Percentiles rank a stretch among this genome's conserved stretches.
These are phyloP conservation scores for Flaveria bidentis DNA, from an alignment of 129 eudicot species.

Conservation along the genomic window DNA sequence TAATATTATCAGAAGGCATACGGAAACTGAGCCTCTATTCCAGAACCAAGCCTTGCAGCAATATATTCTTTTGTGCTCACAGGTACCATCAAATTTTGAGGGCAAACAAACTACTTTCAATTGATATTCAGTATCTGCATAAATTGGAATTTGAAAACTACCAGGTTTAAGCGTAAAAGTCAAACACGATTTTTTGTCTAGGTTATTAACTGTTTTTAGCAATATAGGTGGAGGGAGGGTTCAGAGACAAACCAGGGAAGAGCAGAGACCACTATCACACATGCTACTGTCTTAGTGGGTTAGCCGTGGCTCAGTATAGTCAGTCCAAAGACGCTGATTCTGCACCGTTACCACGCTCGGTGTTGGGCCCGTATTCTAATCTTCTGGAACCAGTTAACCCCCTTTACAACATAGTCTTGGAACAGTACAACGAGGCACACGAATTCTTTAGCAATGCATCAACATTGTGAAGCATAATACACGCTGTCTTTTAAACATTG, in stretches of 20 bases:
- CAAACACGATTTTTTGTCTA: slow-evolving; percentile 17
- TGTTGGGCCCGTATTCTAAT: slow-evolving; percentile 81
- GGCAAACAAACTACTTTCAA: slow-evolving; percentile 2
- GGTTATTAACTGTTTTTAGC: background rate
- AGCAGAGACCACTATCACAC: slow-evolving; percentile 80
- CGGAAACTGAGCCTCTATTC: slow-evolving; percentile 53
- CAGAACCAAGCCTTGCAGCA: slow-evolving; percentile 78
- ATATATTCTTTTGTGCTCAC: slow-evolving; percentile 83
- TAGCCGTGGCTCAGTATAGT: slow-evolving; percentile 68
- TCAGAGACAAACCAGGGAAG: slow-evolving; percentile 98
- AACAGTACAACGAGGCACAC: slow-evolving; percentile 61
- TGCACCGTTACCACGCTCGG: slow-evolving; percentile 55
- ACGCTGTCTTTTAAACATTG: background rate
- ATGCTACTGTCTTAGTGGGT: slow-evolving; percentile 90
- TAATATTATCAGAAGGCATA: slow-evolving; percentile 31
- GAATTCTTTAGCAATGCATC: slow-evolving; percentile 53
- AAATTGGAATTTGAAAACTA: background rate
- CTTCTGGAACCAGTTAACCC: slow-evolving; percentile 81
- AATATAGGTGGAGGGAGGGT: slow-evolving; percentile 76
- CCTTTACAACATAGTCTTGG: slow-evolving; percentile 63
- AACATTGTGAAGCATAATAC: slow-evolving; percentile 9
- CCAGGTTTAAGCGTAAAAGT: slow-evolving; percentile 13
- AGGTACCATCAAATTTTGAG: slow-evolving; percentile 46
- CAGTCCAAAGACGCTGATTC: slow-evolving; percentile 48
- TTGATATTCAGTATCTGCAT: background rate